Percentiles rank a stretch among this genome's conserved stretches.
These are phyloP conservation scores for Hanseniaspora mollemarum DNA, from an alignment of 805 yeast genomes.

Conservation along the genomic window DNA sequence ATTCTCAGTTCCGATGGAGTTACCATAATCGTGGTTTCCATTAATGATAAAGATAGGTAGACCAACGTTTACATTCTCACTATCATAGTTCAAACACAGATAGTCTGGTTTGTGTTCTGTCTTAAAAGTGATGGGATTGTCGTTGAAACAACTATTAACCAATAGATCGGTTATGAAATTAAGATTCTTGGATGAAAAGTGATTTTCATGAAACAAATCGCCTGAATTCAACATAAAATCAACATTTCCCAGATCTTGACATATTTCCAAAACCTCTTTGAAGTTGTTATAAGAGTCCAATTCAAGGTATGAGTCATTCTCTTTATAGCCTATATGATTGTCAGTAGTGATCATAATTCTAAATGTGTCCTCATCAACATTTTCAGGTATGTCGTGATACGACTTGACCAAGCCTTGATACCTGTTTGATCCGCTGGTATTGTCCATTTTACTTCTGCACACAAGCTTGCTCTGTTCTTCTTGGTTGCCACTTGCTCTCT, in stretches of 20 bases:
- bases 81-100: conserved; percentile 3
- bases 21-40: conserved; percentile 77
- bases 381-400: conserved; percentile 19
- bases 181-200: conserved; percentile 46
- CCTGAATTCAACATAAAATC: conserved; percentile 91
- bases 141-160: conserved; percentile 10
- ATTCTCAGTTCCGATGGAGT: conserved; percentile 76
- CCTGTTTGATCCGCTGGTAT: not conserved
- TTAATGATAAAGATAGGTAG: conserved; percentile 85
- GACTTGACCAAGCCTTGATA: conserved; percentile 3
- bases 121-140: conserved; percentile 10
- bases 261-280: conserved; percentile 67
- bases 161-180: conserved; percentile 11
- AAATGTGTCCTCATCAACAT: conserved; percentile 45
- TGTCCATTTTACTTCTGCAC: no score
- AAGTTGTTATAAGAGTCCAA: conserved; percentile 83
- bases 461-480: no score
- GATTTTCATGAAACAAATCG: conserved; percentile 81
- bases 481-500: no score
- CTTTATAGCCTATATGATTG: conserved; percentile 90
- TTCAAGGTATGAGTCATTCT: conserved; percentile 79
- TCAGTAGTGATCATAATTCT: conserved; percentile 80
- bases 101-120: conserved; percentile 12
- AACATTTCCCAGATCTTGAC: conserved; percentile 43
- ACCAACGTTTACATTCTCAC: conserved; percentile 69